Base-by-base conservation (phyloP, 78 protist genomes). In the Chrysochromulina parva region DNA sequence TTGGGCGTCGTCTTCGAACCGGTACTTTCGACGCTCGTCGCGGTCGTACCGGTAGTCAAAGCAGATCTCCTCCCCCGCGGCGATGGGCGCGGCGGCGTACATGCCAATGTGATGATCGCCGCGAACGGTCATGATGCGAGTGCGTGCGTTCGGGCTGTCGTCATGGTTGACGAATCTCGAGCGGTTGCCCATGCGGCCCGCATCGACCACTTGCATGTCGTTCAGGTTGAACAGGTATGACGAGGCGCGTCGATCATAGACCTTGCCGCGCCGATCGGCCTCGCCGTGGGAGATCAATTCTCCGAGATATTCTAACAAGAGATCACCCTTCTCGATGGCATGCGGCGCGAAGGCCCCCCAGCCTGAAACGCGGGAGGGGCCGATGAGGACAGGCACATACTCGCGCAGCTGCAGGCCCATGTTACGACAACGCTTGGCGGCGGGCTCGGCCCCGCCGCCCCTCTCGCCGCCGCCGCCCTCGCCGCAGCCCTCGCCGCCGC, bases 271-370 rank as follows among this genome's bases (percentile, higher is more conserved):
- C 17, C 67, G 88, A 11, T 81, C 88, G n/a, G 88, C 88, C 28
- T 81, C 88, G 19, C n/a, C 69, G 20, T 81, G 88, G n/a, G 88
- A 81, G 38, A 81, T n/a, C n/a, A 81, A 22, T 69, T 81, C 88
- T 20, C 88, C 88, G 17, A n/a, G 9, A 69, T 81, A 81, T 52
- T 81, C 88, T 20, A 17, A 1, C 9, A 81, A 26, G 14, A 81
- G 13, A 4, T 9, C 88, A 53, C 69, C 57, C 69, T 26, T n/a
- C 14, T 22, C 26, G 47, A 57, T 57, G 7, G 28, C 10, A 11
- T 47, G 13, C 6, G 14, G 10, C 20, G 69, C 1, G 52, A 81
- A 81, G 26, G n/a, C 6, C 48, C 88, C 88, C 88, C 88, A 81
- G 62, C 88, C 88, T 5, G 88, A 16, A 13, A 81, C 20, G 22